Conservation (phyloP, 805 yeast species). For the Candida tibetensis region DNA sequence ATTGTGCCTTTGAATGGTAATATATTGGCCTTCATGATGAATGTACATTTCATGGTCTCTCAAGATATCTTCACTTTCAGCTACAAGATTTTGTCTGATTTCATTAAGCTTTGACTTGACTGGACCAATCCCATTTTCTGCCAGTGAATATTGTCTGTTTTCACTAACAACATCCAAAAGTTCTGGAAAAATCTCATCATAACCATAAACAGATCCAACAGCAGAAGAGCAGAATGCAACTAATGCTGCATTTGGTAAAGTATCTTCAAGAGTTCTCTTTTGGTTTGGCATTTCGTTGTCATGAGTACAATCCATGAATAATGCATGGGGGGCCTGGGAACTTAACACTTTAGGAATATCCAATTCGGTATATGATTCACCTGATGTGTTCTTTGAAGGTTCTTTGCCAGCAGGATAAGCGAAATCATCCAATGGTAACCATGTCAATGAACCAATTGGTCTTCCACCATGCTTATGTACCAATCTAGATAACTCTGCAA, state of each 20-base stretch:
- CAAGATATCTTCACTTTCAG: conserved; percentile 52
- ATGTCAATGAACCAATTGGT: conserved; percentile 88
- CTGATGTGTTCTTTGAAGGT: conserved; percentile 18
- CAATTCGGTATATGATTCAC: conserved; percentile 48
- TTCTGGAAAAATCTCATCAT: conserved; percentile 86
- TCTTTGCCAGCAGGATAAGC: conserved; percentile 59
- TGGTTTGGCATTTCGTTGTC: conserved; percentile 90
- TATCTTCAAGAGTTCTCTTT: conserved; percentile 90
- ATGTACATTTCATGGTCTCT: conserved; percentile 82
- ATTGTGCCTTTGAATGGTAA: conserved; percentile 84
- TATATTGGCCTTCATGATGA: conserved; percentile 89
- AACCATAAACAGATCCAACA: conserved; percentile 91
- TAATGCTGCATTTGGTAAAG: conserved; percentile 90
- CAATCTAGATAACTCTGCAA: conserved; percentile 77
- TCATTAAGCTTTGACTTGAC: conserved; percentile 62
- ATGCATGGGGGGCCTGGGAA: conserved; percentile 81
- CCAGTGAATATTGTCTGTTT: conserved; percentile 55
- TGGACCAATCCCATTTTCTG: conserved; percentile 62
- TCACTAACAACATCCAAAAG: conserved; percentile 81
- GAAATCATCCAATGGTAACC: conserved; percentile 72
- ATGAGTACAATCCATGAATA: conserved; percentile 97
- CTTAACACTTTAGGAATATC: conserved; percentile 65
- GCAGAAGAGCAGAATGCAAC: conserved; percentile 93
- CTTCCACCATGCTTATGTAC: conserved; percentile 93
- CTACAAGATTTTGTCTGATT: conserved; percentile 57